Evolutionary conservation across 2,329 filamentous ascomycete genomes (phyloP).

Genomic region (Penicillium brevicompactum): DNA sequence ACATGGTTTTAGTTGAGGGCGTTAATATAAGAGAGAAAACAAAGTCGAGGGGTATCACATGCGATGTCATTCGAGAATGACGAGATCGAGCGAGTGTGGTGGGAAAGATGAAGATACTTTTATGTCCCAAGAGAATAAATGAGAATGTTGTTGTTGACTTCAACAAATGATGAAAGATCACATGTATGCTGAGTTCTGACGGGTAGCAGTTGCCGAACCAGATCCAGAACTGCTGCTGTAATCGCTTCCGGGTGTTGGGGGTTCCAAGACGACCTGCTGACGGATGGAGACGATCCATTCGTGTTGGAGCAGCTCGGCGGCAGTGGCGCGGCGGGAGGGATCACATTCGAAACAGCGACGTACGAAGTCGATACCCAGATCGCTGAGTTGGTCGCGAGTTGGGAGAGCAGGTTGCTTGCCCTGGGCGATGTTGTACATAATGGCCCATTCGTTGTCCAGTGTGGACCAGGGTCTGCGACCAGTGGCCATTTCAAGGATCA

Average conservation of each 20-base stretch:
- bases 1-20: background rate
- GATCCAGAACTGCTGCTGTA: conserved; percentile 28
- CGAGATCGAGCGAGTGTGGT: conserved; percentile 24
- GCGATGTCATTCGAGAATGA: conserved; percentile 24
- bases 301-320: conserved; percentile 87
- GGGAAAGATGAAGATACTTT: conserved; percentile 1
- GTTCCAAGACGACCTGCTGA: conserved; percentile 50
- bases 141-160: conserved; percentile 2
- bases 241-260: conserved; percentile 42
- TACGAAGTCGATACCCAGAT: conserved; percentile 83
- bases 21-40: conserved; percentile 7
- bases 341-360: conserved; percentile 84
- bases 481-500: conserved; percentile 96
- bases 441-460: conserved; percentile 98
- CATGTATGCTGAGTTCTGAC: conserved; percentile 32
- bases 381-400: conserved; percentile 77
- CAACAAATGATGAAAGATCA: conserved; percentile 13
- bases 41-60: conserved; percentile 34
- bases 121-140: conserved; percentile 1
- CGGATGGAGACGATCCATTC: conserved; percentile 72
- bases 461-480: conserved; percentile 92
- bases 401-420: conserved; percentile 90
- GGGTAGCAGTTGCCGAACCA: conserved; percentile 22
- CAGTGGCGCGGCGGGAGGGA: conserved; percentile 74
- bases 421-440: conserved; percentile 99